Conservation (phyloP, 2,329 filamentous ascomycete genomes). For the Cladosporium halotolerans region DNA sequence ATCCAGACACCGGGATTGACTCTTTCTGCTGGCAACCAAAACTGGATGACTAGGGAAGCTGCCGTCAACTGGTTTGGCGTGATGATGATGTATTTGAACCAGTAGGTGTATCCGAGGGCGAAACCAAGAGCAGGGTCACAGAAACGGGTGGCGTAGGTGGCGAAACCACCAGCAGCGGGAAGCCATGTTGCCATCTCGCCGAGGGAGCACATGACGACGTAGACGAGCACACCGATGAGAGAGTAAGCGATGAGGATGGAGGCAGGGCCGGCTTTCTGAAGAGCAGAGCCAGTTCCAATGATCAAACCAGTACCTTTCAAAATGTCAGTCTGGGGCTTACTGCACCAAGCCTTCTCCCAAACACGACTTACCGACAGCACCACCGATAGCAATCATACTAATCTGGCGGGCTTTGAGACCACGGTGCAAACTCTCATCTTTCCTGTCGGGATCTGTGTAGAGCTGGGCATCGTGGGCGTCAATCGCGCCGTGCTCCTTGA, state of each 20-base stretch:
- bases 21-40: conserved; percentile 53
- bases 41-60: conserved; percentile 69
- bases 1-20: conserved; percentile 77
- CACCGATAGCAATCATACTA: conserved; percentile 65
- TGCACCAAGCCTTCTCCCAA: conserved; percentile 33
- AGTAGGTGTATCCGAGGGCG: conserved; percentile 56
- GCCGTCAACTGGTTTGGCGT: conserved; percentile 82
- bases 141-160: conserved; percentile 44
- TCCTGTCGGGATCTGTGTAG: conserved; percentile 5
- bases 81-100: conserved; percentile 72
- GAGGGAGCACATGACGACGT: conserved; percentile 72
- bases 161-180: conserved; percentile 71
- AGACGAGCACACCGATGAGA: conserved; percentile 65
- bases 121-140: conserved; percentile 77
- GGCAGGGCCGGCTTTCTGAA: conserved; percentile 50
- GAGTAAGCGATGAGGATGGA: conserved; percentile 67
- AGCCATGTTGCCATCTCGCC: conserved; percentile 84
- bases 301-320: conserved; percentile 56
- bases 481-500: conserved; percentile 1
- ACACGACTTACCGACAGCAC: conserved; percentile 53
- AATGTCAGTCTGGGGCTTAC: neutral
- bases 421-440: conserved; percentile 40
- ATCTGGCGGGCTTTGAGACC: conserved; percentile 51
- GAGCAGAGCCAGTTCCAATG: conserved; percentile 54
- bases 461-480: conserved; percentile 6